Base-by-base conservation (phyloP, 495 filamentous ascomycete species). In the Zalerion maritima region DNA sequence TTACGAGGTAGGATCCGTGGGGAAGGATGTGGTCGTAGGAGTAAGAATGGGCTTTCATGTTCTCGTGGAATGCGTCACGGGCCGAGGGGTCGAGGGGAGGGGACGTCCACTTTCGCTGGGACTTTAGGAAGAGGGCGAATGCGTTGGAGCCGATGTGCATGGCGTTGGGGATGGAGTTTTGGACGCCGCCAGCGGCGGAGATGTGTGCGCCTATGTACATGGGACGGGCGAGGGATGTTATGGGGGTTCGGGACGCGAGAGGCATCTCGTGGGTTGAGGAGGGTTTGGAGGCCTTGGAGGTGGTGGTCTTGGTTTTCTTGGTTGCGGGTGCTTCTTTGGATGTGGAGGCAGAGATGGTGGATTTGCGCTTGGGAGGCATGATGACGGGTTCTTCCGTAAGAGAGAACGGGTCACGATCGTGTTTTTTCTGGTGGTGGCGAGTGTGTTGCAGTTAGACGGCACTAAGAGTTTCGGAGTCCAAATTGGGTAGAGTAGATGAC, bases 1-100 rank as follows among this genome's bases (percentile, higher is more conserved):
- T 97, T 40, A 97, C 81, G 8, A 97, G 74, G 49, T 97, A 97
- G 2, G 82, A 92, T 24, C 87, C 89, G 48, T 97, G 89, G 0
- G 89, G 89, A 2, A 97, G 63, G 28, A 85, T 60, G 42, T 82
- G 74, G 19, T 54, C 65, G 60, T 46, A 52, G 9, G 72, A 67
- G 49, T 87, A 93, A 17, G 62, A 55, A 43, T 92, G 72, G 38
- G 79, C 61, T 20, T 60, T 54, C 39, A 78, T 83, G 17, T 71
- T 54, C 15, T 60, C 54, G 32, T 58, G 62, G 58, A 94, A 97
- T 11, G 70, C 60, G 18, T 73, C 62, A 26, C 60, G 51, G 20
- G 76, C 67, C 11, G 82, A 74, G 31, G 71, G 52, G 18, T 75
- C 62, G 2, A 96, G 58, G 7, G 78, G 67, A 1, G 87, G 85